These are phyloP conservation scores for Daldinia caldariorum DNA, from an alignment of 495 filamentous ascomycete genomes.

Conservation along the genomic window DNA sequence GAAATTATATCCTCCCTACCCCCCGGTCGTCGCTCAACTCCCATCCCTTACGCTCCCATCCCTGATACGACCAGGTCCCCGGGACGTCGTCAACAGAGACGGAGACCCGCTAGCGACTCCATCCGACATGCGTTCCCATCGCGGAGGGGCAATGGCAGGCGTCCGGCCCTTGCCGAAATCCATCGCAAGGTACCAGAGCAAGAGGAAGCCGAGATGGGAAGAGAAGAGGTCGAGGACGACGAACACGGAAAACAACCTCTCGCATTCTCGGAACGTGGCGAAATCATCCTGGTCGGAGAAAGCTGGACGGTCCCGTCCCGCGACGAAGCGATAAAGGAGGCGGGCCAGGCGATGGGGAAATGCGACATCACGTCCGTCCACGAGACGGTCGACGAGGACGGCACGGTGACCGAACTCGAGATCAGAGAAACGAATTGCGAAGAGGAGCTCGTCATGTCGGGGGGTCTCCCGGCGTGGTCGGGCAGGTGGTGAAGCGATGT, in stretches of 20 bases:
- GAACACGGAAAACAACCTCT: constrained; percentile 2
- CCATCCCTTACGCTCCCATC: no score
- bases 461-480: neutral
- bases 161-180: no score
- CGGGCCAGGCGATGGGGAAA: neutral
- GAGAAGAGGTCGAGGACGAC: neutral
- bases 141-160: no score
- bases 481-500: no score
- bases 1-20: no score
- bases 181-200: no score
- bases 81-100: no score
- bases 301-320: constrained; percentile 15
- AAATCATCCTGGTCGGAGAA: neutral
- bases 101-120: no score
- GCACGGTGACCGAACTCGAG: neutral
- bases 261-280: neutral
- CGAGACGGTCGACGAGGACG: neutral
- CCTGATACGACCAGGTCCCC: no score
- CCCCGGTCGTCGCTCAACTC: no score
- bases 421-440: neutral
- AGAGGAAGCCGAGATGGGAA: no score
- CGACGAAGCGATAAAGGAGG: neutral
- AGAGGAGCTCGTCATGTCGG: constrained; percentile 3
- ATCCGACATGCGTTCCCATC: no score
- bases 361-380: constrained; percentile 1